phyloP scores from a whole-genome alignment of 2,329 filamentous ascomycete species.

The Aspergillus sp. region DNA sequence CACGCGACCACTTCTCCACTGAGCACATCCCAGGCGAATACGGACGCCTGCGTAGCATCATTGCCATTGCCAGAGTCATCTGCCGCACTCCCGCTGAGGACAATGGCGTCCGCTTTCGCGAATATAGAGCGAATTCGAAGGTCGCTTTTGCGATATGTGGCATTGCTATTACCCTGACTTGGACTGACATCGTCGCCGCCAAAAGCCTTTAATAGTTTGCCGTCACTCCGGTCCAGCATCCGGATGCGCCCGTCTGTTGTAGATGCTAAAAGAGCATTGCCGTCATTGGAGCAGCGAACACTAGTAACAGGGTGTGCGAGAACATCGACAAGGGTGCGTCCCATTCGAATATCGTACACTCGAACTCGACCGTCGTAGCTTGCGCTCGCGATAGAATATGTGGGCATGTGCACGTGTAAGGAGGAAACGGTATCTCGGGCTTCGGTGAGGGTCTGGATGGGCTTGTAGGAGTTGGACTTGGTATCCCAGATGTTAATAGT shows the following conservation, averaged over 20 bases:
- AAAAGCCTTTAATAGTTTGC: slow-evolving; percentile 73
- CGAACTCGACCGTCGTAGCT: slow-evolving; percentile 84
- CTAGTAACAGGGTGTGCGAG: slow-evolving; percentile 71
- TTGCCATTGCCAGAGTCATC: slow-evolving; percentile 17
- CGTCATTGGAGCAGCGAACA: slow-evolving; percentile 69
- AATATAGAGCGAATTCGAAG: slow-evolving; percentile 75
- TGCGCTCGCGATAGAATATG: slow-evolving; percentile 63
- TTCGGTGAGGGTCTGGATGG: slow-evolving; percentile 45
- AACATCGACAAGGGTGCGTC: slow-evolving; percentile 69
- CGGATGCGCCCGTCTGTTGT: slow-evolving; percentile 74
- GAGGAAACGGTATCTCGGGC: slow-evolving; percentile 46
- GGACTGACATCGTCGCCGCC: slow-evolving; percentile 40
- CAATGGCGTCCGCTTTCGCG: slow-evolving; percentile 73
- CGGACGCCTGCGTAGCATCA: slow-evolving; percentile 27
- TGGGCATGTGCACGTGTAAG: slow-evolving; percentile 41
- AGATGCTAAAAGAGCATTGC: slow-evolving; percentile 71
- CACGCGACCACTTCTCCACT: slow-evolving; percentile 67
- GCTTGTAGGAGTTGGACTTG: slow-evolving; percentile 43
- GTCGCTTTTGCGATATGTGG: slow-evolving; percentile 62
- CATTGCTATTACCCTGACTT: background rate
- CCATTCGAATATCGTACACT: slow-evolving; percentile 79
- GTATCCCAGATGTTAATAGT: slow-evolving; percentile 47
- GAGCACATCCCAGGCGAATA: slow-evolving; percentile 77
- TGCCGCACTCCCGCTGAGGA: slow-evolving; percentile 78
- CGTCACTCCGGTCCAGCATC: slow-evolving; percentile 76